A percentile compares a stretch with the other conserved stretches of the same genome.
Evolutionary conservation across 2,329 filamentous ascomycete species (phyloP).

Genomic region (Apiospora arundinis): DNA sequence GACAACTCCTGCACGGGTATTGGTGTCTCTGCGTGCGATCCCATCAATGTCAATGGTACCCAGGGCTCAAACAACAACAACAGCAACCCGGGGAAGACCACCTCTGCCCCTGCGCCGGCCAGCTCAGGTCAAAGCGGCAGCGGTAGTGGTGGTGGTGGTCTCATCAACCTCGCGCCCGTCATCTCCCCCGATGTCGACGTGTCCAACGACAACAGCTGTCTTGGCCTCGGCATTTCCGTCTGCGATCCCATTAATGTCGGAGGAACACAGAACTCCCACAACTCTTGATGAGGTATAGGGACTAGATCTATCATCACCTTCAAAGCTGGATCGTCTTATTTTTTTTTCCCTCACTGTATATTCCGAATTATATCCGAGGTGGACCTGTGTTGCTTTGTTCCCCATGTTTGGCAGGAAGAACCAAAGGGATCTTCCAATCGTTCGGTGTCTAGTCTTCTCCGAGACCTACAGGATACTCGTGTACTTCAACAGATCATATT

Average conservation of each 20-base stretch:
- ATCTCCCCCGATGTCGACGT: conserved; percentile 28
- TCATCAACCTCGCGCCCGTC: conserved; percentile 29
- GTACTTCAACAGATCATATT: not conserved
- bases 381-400: not conserved
- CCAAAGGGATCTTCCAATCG: not conserved
- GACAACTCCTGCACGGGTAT: conserved; percentile 31
- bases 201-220: conserved; percentile 31
- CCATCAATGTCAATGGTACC: conserved; percentile 33
- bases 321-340: conserved; percentile 26
- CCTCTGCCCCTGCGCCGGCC: not conserved
- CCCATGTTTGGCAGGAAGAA: not conserved
- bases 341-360: not conserved
- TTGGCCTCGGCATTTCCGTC: conserved; percentile 33
- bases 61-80: conserved; percentile 30
- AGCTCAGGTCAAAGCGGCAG: conserved; percentile 3
- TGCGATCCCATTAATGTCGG: conserved; percentile 35
- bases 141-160: conserved; percentile 15
- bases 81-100: conserved; percentile 11
- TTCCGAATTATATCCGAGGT: not conserved
- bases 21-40: conserved; percentile 35
- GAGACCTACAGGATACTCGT: not conserved
- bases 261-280: conserved; percentile 27
- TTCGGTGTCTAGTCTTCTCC: not conserved
- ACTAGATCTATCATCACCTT: conserved; percentile 33
- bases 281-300: conserved; percentile 29